Percentiles rank a stretch among this genome's conserved stretches.
These are phyloP conservation scores for Elsinoe australis DNA, from an alignment of 2,329 filamentous ascomycete species.

Conservation along the genomic window DNA sequence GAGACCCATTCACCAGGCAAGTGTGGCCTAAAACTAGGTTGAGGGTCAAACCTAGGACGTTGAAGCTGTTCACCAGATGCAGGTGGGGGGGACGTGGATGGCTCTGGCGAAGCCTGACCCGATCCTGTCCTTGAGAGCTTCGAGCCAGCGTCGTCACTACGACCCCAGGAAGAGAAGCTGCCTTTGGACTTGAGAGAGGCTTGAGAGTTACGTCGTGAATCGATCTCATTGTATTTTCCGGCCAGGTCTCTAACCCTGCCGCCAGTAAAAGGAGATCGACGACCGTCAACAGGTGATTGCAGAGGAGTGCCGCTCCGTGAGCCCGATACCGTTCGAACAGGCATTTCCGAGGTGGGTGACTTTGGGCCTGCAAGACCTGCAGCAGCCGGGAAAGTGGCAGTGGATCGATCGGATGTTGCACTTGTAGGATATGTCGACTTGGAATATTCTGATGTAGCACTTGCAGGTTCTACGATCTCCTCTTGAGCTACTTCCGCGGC, in stretches of 20 bases:
- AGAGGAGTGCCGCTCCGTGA: slow-evolving; percentile 9
- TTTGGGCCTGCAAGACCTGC: no score
- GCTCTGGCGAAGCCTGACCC: slow-evolving; percentile 2
- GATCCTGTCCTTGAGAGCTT: slow-evolving; percentile 15
- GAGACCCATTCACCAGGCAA: slow-evolving; percentile 50
- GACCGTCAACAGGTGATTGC: slow-evolving; percentile 28
- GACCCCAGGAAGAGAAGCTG: slow-evolving; percentile 35
- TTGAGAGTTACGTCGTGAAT: slow-evolving; percentile 41
- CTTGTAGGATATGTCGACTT: slow-evolving; percentile 4
- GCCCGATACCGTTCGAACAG: not conserved
- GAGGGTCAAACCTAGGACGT: slow-evolving; percentile 21
- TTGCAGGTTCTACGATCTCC: not conserved
- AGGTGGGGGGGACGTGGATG: slow-evolving; percentile 10
- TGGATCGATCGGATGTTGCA: not conserved
- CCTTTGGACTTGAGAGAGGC: slow-evolving; percentile 37
- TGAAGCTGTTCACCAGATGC: not conserved
- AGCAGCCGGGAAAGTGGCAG: not conserved
- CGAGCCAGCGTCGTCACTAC: slow-evolving; percentile 25
- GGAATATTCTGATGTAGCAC: slow-evolving; percentile 4
- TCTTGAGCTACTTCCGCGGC: slow-evolving; percentile 18
- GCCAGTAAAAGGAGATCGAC: slow-evolving; percentile 38
- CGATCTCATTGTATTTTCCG: slow-evolving; percentile 42
- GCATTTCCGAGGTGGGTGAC: not conserved
- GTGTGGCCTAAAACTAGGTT: slow-evolving; percentile 43
- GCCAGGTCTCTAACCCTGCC: slow-evolving; percentile 44